Evolutionary conservation across 1,284 basidiomycete species (phyloP), one percentile per base, ranked within the genome.

Genomic region (Rhodotorula sp.): DNA sequence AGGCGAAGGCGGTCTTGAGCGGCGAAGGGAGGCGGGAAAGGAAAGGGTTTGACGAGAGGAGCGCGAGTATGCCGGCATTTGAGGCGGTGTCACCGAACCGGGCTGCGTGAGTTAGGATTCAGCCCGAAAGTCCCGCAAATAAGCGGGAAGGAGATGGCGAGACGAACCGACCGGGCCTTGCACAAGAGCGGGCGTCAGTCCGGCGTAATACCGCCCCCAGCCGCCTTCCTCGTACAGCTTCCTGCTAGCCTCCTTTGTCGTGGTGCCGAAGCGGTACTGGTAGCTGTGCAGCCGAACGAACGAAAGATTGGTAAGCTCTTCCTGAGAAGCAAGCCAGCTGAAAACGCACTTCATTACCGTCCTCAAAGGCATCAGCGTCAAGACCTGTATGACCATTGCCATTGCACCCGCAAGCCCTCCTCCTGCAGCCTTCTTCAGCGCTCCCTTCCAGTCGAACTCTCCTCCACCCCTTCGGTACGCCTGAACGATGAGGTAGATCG

Each of bases 11-110:
- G 0, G 89, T 88, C 81, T 92, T 87, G 73, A 88, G 75, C 37
- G 85, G 81, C 0, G 82, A 75, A 0, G 89, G 89, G 13, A 91
- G 83, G 48, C 83, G 78, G 75, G 82, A 86, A 82, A 89, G 83
- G 78, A 86, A 87, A 3, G 84, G 78, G 78, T 92, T 91, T 11
- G 86, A 87, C 70, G 87, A 80, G 13, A 92, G 81, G 7, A 92
- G 82, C 0, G 89, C 89, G 31, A 91, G 83, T 67, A 92, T 89
- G 22, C 90, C 90, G 0, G 83, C 88, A 76, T 92, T 91, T 30
- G 90, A 89, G 0, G 91, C 91, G 1, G 92, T 94, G 79, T 95
- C 92, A 0, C 91, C 91, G 76, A 95, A 94, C 13, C 92, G 77
- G 1, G 83, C 67, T 69, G 56, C 9, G 24, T 10, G 4, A 31